These are phyloP conservation scores for Chenopodium quinoa DNA, from an alignment of 148 eudicot genomes.

Conservation along the genomic window DNA sequence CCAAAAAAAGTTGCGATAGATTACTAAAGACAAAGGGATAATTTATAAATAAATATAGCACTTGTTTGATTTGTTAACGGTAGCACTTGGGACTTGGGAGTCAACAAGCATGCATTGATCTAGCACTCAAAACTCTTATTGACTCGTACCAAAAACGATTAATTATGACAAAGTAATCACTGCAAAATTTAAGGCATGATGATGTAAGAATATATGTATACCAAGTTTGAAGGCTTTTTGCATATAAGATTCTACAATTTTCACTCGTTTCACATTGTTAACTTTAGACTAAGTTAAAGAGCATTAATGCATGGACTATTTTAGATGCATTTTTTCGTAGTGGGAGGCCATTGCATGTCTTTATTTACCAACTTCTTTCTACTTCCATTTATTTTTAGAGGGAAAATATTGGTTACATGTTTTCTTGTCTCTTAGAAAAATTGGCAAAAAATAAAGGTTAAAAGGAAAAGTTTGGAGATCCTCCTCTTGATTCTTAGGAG, in stretches of 20 bases:
- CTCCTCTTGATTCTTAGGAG: not conserved
- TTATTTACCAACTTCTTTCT: not conserved
- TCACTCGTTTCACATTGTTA: slow-evolving; percentile 9
- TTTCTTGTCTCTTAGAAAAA: slow-evolving; percentile 3
- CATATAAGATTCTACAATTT: not conserved
- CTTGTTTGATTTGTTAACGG: not conserved
- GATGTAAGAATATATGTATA: not conserved
- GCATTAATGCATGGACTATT: not conserved
- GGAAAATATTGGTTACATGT: not conserved
- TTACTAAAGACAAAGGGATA: no score
- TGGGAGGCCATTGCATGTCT: not conserved
- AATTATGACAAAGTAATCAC: not conserved
- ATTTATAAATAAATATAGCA: not conserved
- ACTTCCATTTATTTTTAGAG: not conserved
- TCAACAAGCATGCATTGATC: slow-evolving; percentile 26
- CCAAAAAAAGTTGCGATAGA: no score
- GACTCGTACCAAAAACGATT: not conserved
- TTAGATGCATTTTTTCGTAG: not conserved
- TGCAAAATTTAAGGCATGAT: slow-evolving; percentile 4
- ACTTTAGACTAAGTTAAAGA: not conserved
- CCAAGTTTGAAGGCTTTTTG: slow-evolving; percentile 5
- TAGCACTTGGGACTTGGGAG: not conserved
- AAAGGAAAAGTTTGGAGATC: not conserved
- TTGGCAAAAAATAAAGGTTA: not conserved
- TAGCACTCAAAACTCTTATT: slow-evolving; percentile 7